These are phyloP conservation scores for Neofusicoccum kwambonambiense DNA, from an alignment of 2,329 filamentous ascomycete species.

Conservation along the genomic window DNA sequence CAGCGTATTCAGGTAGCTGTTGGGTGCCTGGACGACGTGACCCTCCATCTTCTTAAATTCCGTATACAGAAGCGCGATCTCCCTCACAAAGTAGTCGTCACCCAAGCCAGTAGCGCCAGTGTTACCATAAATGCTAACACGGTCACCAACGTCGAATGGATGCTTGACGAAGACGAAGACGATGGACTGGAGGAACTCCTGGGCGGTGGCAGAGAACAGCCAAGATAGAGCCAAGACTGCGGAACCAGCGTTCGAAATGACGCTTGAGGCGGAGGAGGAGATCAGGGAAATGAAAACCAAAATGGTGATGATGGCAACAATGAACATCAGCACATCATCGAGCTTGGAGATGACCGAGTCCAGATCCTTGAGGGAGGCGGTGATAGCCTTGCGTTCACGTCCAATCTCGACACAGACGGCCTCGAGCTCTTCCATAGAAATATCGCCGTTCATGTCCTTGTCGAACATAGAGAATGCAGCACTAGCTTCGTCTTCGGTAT, in stretches of 20 bases:
- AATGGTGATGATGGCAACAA: constrained; percentile 76
- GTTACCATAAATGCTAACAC: constrained; percentile 88
- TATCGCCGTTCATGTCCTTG: constrained; percentile 94
- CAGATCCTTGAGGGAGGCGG: constrained; percentile 88
- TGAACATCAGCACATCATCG: constrained; percentile 83
- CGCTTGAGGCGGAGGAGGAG: constrained; percentile 84
- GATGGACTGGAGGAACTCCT: constrained; percentile 90
- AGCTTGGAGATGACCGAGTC: constrained; percentile 91
- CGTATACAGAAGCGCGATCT: constrained; percentile 88
- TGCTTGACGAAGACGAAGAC: constrained; percentile 98
- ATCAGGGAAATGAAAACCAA: constrained; percentile 88
- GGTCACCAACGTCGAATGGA: constrained; percentile 92
- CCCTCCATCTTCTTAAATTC: constrained; percentile 99
- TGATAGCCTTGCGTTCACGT: constrained; percentile 91
- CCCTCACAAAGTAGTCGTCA: constrained; percentile 95
- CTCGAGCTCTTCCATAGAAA: constrained; percentile 92
- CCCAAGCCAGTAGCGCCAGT: constrained; percentile 75
- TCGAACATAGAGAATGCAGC: constrained; percentile 91
- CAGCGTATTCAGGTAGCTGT: constrained; percentile 86
- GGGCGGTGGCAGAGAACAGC: constrained; percentile 88
- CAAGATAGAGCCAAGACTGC: constrained; percentile 86
- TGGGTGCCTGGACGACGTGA: constrained; percentile 92
- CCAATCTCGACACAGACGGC: constrained; percentile 92
- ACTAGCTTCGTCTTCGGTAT: constrained; percentile 80
- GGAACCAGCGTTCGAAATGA: constrained; percentile 85